Conservation (phyloP, 345 rosid genomes). For the Populus euphratica region DNA sequence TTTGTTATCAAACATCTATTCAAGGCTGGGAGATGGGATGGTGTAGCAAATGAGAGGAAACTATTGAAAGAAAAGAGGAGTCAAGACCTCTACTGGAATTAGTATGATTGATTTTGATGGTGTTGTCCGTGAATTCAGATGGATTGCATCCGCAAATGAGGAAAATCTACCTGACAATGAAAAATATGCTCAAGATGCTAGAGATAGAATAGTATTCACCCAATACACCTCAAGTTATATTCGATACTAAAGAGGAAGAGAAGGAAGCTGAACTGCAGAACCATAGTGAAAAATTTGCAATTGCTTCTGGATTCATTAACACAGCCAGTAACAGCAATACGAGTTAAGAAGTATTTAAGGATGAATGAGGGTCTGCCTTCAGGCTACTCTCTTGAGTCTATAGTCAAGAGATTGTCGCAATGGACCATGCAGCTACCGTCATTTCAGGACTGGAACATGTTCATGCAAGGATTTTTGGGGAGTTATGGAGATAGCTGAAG, state of each 20-base stretch:
- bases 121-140: conserved; percentile 40
- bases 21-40: conserved; percentile 45
- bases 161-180: conserved; percentile 28
- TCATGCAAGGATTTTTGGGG: conserved; percentile 45
- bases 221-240: conserved; percentile 32
- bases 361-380: conserved; percentile 39
- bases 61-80: conserved; percentile 44
- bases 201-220: conserved; percentile 36
- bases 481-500: conserved; percentile 1
- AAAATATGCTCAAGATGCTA: conserved; percentile 31
- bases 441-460: conserved; percentile 40
- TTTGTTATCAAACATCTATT: conserved; percentile 43
- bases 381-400: conserved; percentile 37
- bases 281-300: conserved; percentile 47
- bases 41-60: conserved; percentile 34
- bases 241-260: conserved; percentile 46
- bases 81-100: conserved; percentile 34
- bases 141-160: conserved; percentile 34
- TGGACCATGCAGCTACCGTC: conserved; percentile 43
- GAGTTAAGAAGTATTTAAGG: conserved; percentile 41
- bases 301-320: conserved; percentile 40
- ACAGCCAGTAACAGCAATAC: conserved; percentile 34
- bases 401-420: conserved; percentile 32
- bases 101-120: conserved; percentile 35
- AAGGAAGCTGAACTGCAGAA: conserved; percentile 31